These are phyloP conservation scores for Starmerella ratchasimensis DNA, from an alignment of 805 yeast genomes.

Conservation along the genomic window DNA sequence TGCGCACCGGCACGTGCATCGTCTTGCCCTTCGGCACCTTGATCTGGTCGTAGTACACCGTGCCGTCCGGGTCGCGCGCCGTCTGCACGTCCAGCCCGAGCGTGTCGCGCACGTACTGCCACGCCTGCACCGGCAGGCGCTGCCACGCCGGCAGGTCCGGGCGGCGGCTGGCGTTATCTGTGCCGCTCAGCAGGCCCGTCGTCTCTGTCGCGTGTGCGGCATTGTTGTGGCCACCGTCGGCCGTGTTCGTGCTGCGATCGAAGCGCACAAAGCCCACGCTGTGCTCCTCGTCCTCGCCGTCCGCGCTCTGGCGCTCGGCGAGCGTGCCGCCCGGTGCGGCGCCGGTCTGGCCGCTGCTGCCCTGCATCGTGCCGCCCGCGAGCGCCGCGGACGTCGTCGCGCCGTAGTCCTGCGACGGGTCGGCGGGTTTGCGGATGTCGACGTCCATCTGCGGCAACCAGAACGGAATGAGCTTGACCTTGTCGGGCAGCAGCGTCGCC, in stretches of 20 bases:
- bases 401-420: constrained; percentile 7
- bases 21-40: constrained; percentile 78
- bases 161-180: constrained; percentile 1
- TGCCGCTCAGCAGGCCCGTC: constrained; percentile 16
- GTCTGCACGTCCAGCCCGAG: constrained; percentile 22
- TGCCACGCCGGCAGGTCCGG: constrained; percentile 5
- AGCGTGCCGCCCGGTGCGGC: too few species aligned
- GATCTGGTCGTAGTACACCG: constrained; percentile 42
- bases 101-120: constrained; percentile 4
- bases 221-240: too few species aligned
- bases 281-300: constrained; percentile 10
- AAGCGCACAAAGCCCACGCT: constrained; percentile 13
- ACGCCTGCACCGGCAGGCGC: not conserved
- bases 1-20: constrained; percentile 85
- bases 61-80: constrained; percentile 49
- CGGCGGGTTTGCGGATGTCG: constrained; percentile 80
- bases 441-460: constrained; percentile 97
- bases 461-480: constrained; percentile 75
- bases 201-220: constrained; percentile 14
- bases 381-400: not conserved
- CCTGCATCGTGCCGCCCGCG: too few species aligned
- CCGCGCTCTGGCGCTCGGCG: not conserved
- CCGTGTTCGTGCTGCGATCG: too few species aligned
- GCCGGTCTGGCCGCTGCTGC: too few species aligned
- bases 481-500: constrained; percentile 78